A percentile compares a stretch with the other conserved stretches of the same genome.
Conservation (phyloP, 2,329 filamentous ascomycete genomes). For the Paraphaeosphaeria sporulosa region DNA sequence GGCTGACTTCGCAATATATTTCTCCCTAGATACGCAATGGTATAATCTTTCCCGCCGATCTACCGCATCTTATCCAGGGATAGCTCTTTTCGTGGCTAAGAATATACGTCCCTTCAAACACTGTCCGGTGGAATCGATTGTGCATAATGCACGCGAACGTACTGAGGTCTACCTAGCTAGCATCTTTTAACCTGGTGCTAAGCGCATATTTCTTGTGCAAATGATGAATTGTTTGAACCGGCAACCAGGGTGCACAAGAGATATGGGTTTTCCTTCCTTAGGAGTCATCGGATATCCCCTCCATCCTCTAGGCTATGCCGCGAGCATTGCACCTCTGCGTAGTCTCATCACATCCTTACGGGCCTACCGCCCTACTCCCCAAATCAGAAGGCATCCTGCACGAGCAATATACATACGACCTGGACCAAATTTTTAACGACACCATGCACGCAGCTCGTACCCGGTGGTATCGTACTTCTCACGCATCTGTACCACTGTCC, state of each 20-base stretch:
- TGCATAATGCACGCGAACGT: slow-evolving; percentile 8
- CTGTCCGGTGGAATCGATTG: slow-evolving; percentile 4
- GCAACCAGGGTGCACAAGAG: background rate
- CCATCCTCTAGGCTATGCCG: background rate
- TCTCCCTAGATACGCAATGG: slow-evolving; percentile 25
- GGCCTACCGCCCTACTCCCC: slow-evolving; percentile 11
- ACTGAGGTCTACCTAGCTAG: slow-evolving; percentile 15
- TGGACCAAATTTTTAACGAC: slow-evolving; percentile 21
- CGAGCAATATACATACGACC: slow-evolving; percentile 37
- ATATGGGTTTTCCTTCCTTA: background rate
- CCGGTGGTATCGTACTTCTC: slow-evolving; percentile 17
- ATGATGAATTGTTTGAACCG: background rate
- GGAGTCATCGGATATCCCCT: background rate
- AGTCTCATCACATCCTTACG: background rate
- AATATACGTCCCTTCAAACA: background rate
- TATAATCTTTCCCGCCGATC: slow-evolving; percentile 29
- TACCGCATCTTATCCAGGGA: slow-evolving; percentile 17
- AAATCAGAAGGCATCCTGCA: slow-evolving; percentile 18
- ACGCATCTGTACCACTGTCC: slow-evolving; percentile 2
- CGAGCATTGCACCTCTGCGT: background rate
- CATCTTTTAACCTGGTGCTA: background rate
- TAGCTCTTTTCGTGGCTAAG: background rate
- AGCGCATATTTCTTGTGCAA: background rate
- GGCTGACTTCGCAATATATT: slow-evolving; percentile 31
- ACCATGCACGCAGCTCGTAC: slow-evolving; percentile 27